Conservation (phyloP, 352 stramenopile genomes). For the Globisporangium camurandrum region DNA sequence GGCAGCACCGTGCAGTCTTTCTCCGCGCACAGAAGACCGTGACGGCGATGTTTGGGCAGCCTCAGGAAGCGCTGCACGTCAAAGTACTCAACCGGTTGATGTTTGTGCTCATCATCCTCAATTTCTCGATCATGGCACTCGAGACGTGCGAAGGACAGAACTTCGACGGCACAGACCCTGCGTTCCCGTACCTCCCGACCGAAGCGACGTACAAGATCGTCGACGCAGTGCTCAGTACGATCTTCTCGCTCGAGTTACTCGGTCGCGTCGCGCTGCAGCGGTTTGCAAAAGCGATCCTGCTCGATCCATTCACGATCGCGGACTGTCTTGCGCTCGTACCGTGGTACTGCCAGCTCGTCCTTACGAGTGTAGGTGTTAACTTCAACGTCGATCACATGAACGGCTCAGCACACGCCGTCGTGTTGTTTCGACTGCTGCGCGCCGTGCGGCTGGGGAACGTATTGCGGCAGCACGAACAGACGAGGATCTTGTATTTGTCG, state of each 20-base stretch:
- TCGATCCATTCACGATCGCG: conserved; percentile 36
- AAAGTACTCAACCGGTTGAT: conserved; percentile 32
- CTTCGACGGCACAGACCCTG: conserved; percentile 37
- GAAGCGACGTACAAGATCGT: conserved; percentile 23
- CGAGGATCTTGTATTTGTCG: conserved; percentile 47
- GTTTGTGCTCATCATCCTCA: conserved; percentile 49
- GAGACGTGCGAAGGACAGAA: conserved; percentile 63
- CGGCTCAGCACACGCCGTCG: conserved; percentile 19
- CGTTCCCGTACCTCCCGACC: conserved; percentile 43
- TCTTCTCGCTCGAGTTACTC: conserved; percentile 56
- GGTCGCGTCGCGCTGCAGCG: conserved; percentile 20
- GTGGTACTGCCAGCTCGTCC: conserved; percentile 38
- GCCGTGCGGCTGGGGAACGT: conserved; percentile 43
- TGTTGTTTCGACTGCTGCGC: conserved; percentile 42
- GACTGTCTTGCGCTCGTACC: conserved; percentile 49
- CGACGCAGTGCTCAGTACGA: conserved; percentile 31
- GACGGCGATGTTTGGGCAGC: conserved; percentile 32
- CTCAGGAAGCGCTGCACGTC: conserved; percentile 23
- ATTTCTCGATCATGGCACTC: conserved; percentile 34
- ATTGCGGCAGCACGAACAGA: conserved; percentile 46
- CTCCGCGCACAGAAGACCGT: conserved; percentile 22
- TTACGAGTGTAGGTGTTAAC: conserved; percentile 1
- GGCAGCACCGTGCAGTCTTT: conserved; percentile 14
- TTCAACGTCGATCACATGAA: conserved; percentile 18
- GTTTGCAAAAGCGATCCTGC: conserved; percentile 21